Evolutionary conservation across 805 yeast genomes (phyloP), one percentile per base, ranked within the genome.

Genomic region (Yamadazyma akitaensis): DNA sequence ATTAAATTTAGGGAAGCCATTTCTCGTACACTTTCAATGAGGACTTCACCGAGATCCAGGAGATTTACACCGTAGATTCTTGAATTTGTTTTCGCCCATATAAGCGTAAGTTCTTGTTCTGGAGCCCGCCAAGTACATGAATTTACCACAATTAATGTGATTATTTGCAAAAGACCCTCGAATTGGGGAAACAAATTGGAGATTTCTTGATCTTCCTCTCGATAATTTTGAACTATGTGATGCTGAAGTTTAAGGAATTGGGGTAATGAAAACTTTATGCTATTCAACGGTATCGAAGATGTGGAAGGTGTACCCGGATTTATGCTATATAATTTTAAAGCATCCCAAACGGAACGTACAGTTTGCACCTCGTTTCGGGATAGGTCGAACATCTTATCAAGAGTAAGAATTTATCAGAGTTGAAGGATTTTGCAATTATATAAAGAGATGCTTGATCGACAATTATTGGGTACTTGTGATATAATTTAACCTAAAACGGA

Each of bases 61-160:
- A 49, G 34, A 25, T 51, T 43, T 31, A 51, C 33, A 11, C 44
- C 39, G 32, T 51, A 49, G n/a, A 51, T 42, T 18, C 53, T 25
- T 11, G 44, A 34, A 18, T 51, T 51, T 1, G 45, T 33, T 36
- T 51, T 51, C 19, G 55, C 46, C 25, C 47, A 51, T 25, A 42
- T 40, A 16, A 38, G n/a, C 2, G 46, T 42, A 3, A 44, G 19
- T 11, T 43, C 41, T 7, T 18, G 28, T 17, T 43, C 46, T n/a
- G 18, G 37, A 7, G 24, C 33, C 18, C 35, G 32, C 16, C 32
- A 30, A 28, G 30, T 14, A 17, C 40, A 18, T 8, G 35, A 37
- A 25, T 44, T 44, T 2, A 31, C 37, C 14, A 44, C 32, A 8
- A 38, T 18, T 14, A 38, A 3, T n/a, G 47, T 26, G 13, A 44